Evolutionary conservation across 2,329 filamentous ascomycete genomes (phyloP).

Genomic region (Dactylellina cionopaga): DNA sequence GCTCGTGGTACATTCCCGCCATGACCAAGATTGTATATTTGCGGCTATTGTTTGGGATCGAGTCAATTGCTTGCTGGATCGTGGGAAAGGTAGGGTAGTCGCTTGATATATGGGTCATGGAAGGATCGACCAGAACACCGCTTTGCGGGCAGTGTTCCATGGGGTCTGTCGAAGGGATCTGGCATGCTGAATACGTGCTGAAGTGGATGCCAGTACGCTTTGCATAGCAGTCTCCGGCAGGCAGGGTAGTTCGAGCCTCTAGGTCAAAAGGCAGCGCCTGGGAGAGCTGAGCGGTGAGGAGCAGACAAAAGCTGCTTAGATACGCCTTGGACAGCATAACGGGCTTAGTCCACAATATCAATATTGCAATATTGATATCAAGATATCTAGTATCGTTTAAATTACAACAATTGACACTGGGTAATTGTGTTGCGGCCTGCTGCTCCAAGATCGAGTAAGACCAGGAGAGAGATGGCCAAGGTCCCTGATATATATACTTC

Average conservation of each 20-base stretch:
- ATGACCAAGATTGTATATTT: constrained; percentile 43
- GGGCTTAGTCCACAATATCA: neutral
- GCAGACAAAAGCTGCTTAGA: constrained; percentile 34
- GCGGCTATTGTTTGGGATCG: constrained; percentile 25
- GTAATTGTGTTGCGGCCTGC: constrained; percentile 26
- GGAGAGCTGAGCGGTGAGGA: constrained; percentile 29
- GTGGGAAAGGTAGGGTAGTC: constrained; percentile 45
- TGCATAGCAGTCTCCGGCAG: constrained; percentile 19
- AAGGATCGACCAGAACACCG: constrained; percentile 37
- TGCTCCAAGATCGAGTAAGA: constrained; percentile 39
- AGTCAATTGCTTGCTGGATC: constrained; percentile 48
- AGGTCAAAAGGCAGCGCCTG: constrained; percentile 17
- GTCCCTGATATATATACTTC: constrained; percentile 41
- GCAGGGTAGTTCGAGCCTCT: constrained; percentile 14
- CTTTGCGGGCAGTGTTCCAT: constrained; percentile 48
- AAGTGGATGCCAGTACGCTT: constrained; percentile 43
- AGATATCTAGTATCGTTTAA: constrained; percentile 10
- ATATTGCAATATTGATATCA: constrained; percentile 29
- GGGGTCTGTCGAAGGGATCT: constrained; percentile 35
- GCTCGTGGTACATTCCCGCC: constrained; percentile 40
- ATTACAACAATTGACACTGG: constrained; percentile 32
- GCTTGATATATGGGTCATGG: constrained; percentile 38
- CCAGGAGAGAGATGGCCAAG: constrained; percentile 28
- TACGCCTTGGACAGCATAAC: constrained; percentile 38
- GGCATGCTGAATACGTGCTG: constrained; percentile 42